Base-by-base conservation (phyloP, 108 stramenopile genomes). In the Cyclostephanos invisitatus region DNA sequence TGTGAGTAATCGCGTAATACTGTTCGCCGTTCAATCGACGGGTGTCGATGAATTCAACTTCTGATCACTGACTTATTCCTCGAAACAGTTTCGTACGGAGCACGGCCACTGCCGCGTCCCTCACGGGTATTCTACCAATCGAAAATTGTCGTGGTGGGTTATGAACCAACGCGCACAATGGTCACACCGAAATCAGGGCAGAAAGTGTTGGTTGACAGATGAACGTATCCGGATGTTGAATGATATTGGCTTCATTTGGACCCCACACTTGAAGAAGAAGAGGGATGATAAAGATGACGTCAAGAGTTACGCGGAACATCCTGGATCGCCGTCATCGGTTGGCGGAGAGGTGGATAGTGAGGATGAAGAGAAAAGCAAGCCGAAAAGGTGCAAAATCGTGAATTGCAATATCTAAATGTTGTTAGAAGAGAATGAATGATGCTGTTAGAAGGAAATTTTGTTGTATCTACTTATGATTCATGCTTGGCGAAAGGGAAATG, bases 101-200 rank as follows among this genome's bases (percentile, higher is more conserved):
- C 62, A 85, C 60, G 86, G 86, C 10, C 76, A 91, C 58, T 88
- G 87, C 70, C 87, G 87, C 61, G 90, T 91, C 27, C 90, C 90
- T 3, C 85, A 86, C 15, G 72, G 90, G 24, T 87, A 87, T 53
- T 27, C 78, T 7, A 55, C 56, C 27, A 91, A 91, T 47, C 72
- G 83, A 3, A 75, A 84, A 58, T 64, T 91, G 27, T 82, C 86
- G 3, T 85, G 85, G 72, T 91, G 87, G 89, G 86, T 87, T 6
- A 73, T 64, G 54, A 83, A 86, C 28, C 87, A 87, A 57, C 85
- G 89, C 7, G 85, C 87, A 36, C 85, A 87, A 49, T 86, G 83
- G 66, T 79, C 82, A 15, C 80, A 85, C 48, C 70, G 63, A 44
- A 8, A 46, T 7, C 57, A 64, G 71, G 44, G 51, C 4, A 69